Evolutionary conservation across 176 grass and related monocot species (phyloP).

Genomic region (Juncus inflexus): DNA sequence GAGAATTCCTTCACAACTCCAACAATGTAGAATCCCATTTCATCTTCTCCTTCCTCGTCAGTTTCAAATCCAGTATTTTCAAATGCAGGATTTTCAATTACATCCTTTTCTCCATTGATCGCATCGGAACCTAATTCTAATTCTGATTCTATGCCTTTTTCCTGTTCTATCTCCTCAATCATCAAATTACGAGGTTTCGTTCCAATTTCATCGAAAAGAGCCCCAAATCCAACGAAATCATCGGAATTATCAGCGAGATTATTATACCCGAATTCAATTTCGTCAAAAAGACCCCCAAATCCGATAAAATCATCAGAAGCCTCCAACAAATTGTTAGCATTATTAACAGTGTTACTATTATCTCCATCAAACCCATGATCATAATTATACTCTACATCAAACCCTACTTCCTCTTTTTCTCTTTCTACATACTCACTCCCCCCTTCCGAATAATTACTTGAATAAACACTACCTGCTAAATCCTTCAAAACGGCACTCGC

Average conservation of each 20-base stretch:
- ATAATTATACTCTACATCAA: conserved; percentile 22
- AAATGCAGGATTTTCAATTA: not conserved
- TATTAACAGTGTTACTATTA: conserved; percentile 18
- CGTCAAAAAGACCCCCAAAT: conserved; percentile 23
- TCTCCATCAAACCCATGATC: not conserved
- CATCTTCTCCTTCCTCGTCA: conserved; percentile 34
- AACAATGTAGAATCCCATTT: conserved; percentile 71
- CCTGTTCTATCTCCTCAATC: too few species aligned
- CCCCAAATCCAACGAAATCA: conserved; percentile 20
- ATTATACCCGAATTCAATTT: conserved; percentile 2
- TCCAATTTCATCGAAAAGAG: conserved; percentile 4
- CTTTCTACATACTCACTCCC: not conserved
- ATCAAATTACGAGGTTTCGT: too few species aligned
- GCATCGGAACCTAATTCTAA: not conserved
- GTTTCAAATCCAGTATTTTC: not conserved
- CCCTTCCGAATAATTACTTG: conserved; percentile 36
- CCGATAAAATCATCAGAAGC: conserved; percentile 19
- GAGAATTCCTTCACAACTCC: conserved; percentile 60
- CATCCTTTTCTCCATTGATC: conserved; percentile 6
- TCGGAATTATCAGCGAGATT: conserved; percentile 7
- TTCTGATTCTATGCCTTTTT: not conserved
- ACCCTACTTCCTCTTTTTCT: conserved; percentile 8
- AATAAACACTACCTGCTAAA: conserved; percentile 33
- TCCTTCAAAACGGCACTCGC: conserved; percentile 50
- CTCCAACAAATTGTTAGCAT: not conserved